These are phyloP conservation scores for Mortierella sp. DNA, from an alignment of 371 early-diverging fungal species.

Conservation along the genomic window DNA sequence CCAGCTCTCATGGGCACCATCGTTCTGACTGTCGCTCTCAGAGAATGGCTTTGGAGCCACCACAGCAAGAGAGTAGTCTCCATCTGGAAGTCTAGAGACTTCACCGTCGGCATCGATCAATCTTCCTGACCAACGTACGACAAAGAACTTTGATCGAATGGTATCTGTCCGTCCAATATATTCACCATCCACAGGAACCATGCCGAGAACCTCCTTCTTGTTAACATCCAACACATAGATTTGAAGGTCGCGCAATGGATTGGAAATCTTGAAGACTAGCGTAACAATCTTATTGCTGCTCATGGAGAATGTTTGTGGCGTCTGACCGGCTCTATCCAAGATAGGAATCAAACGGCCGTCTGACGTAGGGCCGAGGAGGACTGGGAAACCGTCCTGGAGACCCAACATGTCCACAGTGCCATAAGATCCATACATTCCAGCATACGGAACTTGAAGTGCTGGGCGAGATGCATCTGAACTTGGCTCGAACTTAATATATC, in stretches of 20 bases:
- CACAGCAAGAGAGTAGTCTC: conserved; percentile 31
- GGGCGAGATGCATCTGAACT: conserved; percentile 20
- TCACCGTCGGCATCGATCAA: conserved; percentile 4
- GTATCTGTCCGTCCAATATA: conserved; percentile 44
- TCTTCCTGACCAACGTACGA: conserved; percentile 30
- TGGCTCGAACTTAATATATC: conserved; percentile 37
- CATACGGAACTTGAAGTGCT: conserved; percentile 36
- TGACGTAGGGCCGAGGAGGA: conserved; percentile 19
- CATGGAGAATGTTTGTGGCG: conserved; percentile 31
- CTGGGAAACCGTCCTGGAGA: conserved; percentile 29
- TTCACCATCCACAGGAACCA: conserved; percentile 32
- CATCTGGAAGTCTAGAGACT: conserved; percentile 13
- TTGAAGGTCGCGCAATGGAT: conserved; percentile 33
- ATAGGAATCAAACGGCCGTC: conserved; percentile 33
- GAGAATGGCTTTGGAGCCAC: conserved; percentile 49
- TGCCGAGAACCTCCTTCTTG: conserved; percentile 18
- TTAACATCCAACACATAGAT: conserved; percentile 24
- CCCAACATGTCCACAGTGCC: conserved; percentile 42
- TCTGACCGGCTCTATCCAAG: not conserved
- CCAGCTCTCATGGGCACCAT: conserved; percentile 33
- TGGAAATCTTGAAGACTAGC: conserved; percentile 44
- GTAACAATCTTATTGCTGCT: conserved; percentile 16
- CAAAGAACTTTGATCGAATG: conserved; percentile 34
- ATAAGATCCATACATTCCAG: conserved; percentile 49
- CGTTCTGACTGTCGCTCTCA: not conserved